Percentiles rank a stretch among this genome's conserved stretches.
Conservation (phyloP, 306 rosid species). For the Comarum palustre region DNA sequence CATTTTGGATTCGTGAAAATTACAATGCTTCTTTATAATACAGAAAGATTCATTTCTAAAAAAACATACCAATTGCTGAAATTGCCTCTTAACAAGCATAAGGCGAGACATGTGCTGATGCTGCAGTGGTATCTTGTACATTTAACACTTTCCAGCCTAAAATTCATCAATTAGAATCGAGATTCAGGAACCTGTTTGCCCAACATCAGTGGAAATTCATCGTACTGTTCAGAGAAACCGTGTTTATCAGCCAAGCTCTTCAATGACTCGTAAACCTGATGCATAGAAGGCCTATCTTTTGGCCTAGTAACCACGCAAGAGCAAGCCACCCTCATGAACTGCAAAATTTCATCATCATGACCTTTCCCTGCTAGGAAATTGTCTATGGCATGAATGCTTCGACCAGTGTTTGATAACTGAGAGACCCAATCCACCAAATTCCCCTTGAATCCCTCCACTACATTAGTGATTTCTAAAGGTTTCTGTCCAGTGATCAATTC, state of each 20-base stretch:
- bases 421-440: conserved; percentile 52
- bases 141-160: conserved; percentile 5
- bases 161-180: conserved; percentile 16
- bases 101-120: conserved; percentile 4
- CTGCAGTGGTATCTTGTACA: conserved; percentile 10
- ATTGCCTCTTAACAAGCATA: not conserved
- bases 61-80: conserved; percentile 16
- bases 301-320: conserved; percentile 51
- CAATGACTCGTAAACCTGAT: conserved; percentile 46
- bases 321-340: conserved; percentile 44
- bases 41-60: conserved; percentile 14
- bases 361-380: conserved; percentile 45
- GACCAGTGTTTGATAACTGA: conserved; percentile 33
- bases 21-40: conserved; percentile 25
- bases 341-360: conserved; percentile 46
- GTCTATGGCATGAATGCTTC: conserved; percentile 41
- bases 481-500: conserved; percentile 54
- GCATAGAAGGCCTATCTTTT: conserved; percentile 57
- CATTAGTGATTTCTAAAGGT: conserved; percentile 38
- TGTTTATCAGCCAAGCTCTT: conserved; percentile 46
- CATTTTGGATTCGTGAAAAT: conserved; percentile 20
- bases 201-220: conserved; percentile 36
- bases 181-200: conserved; percentile 30
- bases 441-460: conserved; percentile 47
- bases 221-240: conserved; percentile 46